Conservation (phyloP, 208 protist genomes). For the Naegleria gruberi region DNA sequence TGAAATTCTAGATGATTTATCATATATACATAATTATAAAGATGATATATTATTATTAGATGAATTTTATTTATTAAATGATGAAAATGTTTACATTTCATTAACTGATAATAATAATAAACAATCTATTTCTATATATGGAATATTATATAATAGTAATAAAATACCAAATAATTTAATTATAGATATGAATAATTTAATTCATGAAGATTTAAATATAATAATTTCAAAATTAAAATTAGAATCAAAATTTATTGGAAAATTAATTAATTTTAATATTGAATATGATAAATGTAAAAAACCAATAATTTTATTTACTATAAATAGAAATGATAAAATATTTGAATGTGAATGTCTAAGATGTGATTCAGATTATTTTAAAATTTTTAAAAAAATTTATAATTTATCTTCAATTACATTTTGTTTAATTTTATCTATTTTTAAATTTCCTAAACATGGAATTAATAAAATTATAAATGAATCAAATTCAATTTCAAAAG, state of each 20-base stretch:
- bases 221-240: not conserved
- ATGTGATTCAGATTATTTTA: not conserved
- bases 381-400: not conserved
- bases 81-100: too few species aligned
- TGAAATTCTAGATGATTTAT: too few species aligned
- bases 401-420: not conserved
- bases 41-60: too few species aligned
- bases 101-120: too few species aligned
- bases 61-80: too few species aligned
- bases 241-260: not conserved
- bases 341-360: not conserved
- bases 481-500: not conserved
- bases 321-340: not conserved
- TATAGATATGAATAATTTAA: too few species aligned
- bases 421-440: not conserved
- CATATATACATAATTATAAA: too few species aligned
- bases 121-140: too few species aligned
- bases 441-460: not conserved
- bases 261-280: not conserved
- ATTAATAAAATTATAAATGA: not conserved
- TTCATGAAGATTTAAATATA: too few species aligned
- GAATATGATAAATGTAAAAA: not conserved
- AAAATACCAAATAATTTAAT: too few species aligned
- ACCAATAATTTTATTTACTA: not conserved
- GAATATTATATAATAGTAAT: too few species aligned